Conservation (phyloP, 1,139 yeast species). For the Hyphopichia fennica region DNA sequence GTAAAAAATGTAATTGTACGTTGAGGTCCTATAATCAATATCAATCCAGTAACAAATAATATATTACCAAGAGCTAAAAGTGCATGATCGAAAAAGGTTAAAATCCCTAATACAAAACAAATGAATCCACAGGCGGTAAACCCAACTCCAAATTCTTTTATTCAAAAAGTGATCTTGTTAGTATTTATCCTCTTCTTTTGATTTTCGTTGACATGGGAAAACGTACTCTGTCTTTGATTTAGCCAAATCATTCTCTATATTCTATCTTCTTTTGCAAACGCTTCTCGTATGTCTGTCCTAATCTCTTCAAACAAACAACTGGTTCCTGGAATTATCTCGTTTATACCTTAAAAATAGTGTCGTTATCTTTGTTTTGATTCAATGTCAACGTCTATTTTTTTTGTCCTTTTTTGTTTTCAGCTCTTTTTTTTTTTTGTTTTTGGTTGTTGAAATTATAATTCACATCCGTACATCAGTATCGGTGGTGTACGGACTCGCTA, state of each 20-base stretch:
- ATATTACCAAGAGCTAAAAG: conserved; percentile 87
- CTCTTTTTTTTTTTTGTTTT: no score
- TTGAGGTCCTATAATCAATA: conserved; percentile 84
- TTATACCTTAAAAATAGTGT: no score
- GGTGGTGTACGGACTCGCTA: no score
- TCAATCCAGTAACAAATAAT: conserved; percentile 77
- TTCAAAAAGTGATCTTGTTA: neutral
- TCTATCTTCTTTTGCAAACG: no score
- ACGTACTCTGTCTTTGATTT: conserved; percentile 6
- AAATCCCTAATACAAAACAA: conserved; percentile 77
- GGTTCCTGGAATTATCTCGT: no score
- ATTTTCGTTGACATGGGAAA: neutral
- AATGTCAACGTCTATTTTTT: no score
- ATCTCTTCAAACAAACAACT: no score
- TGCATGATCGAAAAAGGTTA: conserved; percentile 88
- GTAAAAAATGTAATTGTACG: conserved; percentile 83
- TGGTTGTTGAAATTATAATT: no score
- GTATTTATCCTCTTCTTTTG: neutral
- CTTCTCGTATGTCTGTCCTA: no score
- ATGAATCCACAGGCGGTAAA: conserved; percentile 86
- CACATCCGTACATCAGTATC: no score
- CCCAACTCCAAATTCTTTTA: conserved; percentile 86
- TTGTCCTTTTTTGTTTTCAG: no score
- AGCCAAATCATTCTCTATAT: conserved; percentile 6
- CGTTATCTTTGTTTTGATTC: no score